A percentile compares a stretch with the other conserved stretches of the same genome.
Conservation (phyloP, 305 asterid species). For the Striga hermonthica region DNA sequence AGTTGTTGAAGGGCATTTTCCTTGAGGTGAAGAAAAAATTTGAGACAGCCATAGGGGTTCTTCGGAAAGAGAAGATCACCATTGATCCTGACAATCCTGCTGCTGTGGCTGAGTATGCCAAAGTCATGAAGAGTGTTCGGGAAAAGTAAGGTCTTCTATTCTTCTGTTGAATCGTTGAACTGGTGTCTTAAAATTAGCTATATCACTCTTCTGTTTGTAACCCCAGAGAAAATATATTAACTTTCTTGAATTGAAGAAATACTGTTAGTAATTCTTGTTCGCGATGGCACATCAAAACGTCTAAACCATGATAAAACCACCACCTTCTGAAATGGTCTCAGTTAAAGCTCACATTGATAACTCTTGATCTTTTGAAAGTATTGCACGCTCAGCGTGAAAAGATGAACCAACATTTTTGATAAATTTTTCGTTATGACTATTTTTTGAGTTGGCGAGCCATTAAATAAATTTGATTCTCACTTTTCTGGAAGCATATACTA, state of each 20-base stretch:
- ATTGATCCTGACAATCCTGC: constrained; percentile 80
- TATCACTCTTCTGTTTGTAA: background rate
- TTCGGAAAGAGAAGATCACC: constrained; percentile 79
- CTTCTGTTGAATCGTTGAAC: constrained; percentile 4
- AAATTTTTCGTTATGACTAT: background rate
- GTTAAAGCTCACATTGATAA: background rate
- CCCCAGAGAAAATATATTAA: background rate
- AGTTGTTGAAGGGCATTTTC: constrained; percentile 87
- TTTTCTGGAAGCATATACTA: background rate
- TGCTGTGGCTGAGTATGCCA: constrained; percentile 81
- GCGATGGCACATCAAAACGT: background rate
- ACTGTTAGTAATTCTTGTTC: background rate
- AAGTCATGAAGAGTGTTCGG: constrained; percentile 70
- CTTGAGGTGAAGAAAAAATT: constrained; percentile 82
- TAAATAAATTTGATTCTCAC: background rate
- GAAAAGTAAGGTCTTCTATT: constrained; percentile 61
- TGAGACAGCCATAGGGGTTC: constrained; percentile 77
- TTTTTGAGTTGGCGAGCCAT: background rate
- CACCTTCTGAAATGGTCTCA: background rate
- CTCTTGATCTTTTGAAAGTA: background rate
- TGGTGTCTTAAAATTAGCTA: constrained; percentile 1
- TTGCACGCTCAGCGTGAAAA: background rate
- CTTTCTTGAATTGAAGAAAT: background rate
- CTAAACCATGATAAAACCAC: background rate
- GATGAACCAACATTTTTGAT: background rate